Conservation (phyloP, 2,329 filamentous ascomycete species). For the Teratosphaeriaceae sp. region DNA sequence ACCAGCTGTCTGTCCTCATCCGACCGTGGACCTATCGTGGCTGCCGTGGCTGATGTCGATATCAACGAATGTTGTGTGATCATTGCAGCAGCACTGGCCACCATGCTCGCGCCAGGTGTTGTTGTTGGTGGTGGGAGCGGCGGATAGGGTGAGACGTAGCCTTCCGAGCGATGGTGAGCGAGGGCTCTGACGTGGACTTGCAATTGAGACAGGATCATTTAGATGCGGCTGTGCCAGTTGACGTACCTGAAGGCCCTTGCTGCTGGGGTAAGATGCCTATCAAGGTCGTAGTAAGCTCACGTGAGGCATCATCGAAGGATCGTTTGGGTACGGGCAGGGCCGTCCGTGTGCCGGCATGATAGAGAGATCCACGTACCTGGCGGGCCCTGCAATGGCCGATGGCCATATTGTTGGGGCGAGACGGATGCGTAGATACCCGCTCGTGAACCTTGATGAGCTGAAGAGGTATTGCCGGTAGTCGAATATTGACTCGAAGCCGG, state of each 20-base stretch:
- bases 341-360: not conserved
- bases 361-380: conserved; percentile 3
- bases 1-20: conserved; percentile 6
- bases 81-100: not conserved
- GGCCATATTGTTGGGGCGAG: conserved; percentile 1
- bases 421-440: not conserved
- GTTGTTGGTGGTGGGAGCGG: conserved; percentile 7
- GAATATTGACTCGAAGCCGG: not conserved
- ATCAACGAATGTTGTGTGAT: conserved; percentile 3
- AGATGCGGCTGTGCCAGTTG: no score
- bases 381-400: no score
- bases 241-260: no score
- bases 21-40: not conserved
- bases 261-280: no score
- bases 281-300: no score
- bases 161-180: conserved; percentile 5
- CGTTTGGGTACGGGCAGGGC: no score
- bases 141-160: conserved; percentile 13
- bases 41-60: conserved; percentile 6
- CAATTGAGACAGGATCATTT: no score
- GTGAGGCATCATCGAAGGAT: not conserved
- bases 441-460: not conserved
- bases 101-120: not conserved
- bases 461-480: not conserved
- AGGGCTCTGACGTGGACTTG: no score